Evolutionary conservation across 179 eudicot species (phyloP).

Genomic region (Dionaea muscipula): DNA sequence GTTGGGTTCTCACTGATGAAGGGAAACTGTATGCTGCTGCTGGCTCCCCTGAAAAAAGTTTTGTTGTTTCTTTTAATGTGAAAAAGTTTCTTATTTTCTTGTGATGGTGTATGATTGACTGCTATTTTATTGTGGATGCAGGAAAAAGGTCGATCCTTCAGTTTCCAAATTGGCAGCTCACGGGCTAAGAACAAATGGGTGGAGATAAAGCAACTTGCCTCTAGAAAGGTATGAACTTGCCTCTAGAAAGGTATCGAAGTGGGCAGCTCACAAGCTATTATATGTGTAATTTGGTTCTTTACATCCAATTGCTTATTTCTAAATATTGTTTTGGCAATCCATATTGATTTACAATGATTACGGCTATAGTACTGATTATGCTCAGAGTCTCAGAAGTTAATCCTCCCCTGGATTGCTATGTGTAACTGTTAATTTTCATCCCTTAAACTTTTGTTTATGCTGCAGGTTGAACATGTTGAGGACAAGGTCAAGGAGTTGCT

Average conservation of each 20-base stretch:
- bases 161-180: constrained; percentile 48
- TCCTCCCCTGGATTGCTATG: not conserved
- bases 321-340: not conserved
- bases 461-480: constrained; percentile 46
- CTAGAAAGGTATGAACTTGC: constrained; percentile 40
- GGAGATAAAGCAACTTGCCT: constrained; percentile 44
- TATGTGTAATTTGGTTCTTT: no score
- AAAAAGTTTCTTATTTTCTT: not conserved
- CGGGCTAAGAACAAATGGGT: constrained; percentile 87
- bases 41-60: constrained; percentile 83
- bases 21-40: constrained; percentile 56
- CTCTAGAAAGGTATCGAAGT: no score
- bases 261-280: no score
- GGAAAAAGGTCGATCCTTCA: constrained; percentile 51
- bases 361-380: not conserved
- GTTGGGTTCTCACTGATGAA: constrained; percentile 75
- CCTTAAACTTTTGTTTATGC: constrained; percentile 9
- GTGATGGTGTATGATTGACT: not conserved
- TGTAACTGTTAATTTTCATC: not conserved
- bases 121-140: constrained; percentile 28
- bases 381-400: no score
- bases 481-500: constrained; percentile 67
- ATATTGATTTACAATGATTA: no score
- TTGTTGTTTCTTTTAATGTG: constrained; percentile 45
- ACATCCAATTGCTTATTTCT: not conserved